Evolutionary conservation across 306 rosid species (phyloP), one percentile per base, ranked within the genome.

Genomic region (Mimosa pudica): DNA sequence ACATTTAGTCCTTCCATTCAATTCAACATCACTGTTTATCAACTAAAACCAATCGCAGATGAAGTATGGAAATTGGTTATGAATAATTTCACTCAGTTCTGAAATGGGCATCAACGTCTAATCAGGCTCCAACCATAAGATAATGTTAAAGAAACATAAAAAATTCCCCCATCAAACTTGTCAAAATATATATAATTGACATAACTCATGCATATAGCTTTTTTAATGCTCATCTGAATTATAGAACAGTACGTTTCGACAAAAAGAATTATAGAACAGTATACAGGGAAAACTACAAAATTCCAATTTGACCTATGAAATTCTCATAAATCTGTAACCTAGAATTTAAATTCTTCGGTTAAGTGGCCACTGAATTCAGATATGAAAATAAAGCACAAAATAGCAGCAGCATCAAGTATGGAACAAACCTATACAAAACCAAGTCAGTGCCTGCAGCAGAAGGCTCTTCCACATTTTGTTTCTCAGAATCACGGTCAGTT

Each of bases 401-500:
- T 61, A 70, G 71, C 63, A 70, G 71, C 52, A 57, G 67, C 63
- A 78, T 71, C 67, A 70, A 61, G 38, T 5, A 35, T 13, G 30
- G 10, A 14, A 77, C 88, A 54, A 46, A 93, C 99, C 97, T 90
- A 92, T 90, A 87, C 76, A 96, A 85, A 79, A 91, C 90, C 14
- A 96, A 81, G 81, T 96, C 94, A 1, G 99, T 96, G 85, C 83
- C 87, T 0, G 89, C 20, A 52, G 89, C 78, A 32, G 96, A 79
- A 60, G 93, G 91, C 48, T 89, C 89, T 55, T 89, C 90, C 58
- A 87, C 90, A 60, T 84, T 86, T 20, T 84, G 88, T 69, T 88
- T 82, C 70, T 87, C 93, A 18, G 94, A 85, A 52, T 93, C 96
- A 18, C 96, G 99, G 36, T 93, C 98, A 32, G 86, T 88, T 82